Evolutionary conservation across 108 stramenopile genomes (phyloP).

Genomic region (Cyclotella distinguenda): DNA sequence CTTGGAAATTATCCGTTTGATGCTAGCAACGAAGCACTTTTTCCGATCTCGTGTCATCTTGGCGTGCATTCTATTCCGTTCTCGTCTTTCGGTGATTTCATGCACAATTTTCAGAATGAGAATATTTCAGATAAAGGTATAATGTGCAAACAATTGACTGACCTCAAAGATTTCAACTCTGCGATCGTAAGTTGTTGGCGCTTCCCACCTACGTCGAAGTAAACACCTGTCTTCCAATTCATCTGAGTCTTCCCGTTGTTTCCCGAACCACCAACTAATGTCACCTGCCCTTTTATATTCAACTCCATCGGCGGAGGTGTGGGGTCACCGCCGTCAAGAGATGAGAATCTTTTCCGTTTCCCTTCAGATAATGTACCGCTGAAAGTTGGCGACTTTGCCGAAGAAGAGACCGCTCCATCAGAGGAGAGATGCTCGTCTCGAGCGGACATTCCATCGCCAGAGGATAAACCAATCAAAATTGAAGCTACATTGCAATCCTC

Average conservation of each 20-base stretch:
- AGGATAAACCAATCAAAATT: slow-evolving; percentile 74
- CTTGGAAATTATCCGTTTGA: slow-evolving; percentile 78
- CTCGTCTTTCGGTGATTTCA: too few species aligned
- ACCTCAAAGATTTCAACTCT: slow-evolving; percentile 73
- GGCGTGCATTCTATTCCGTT: slow-evolving; percentile 95
- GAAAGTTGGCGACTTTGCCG: slow-evolving; percentile 10
- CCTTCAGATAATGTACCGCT: slow-evolving; percentile 40
- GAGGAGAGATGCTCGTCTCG: neutral
- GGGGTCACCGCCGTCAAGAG: slow-evolving; percentile 43
- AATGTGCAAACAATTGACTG: slow-evolving; percentile 20
- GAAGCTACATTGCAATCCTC: slow-evolving; percentile 86
- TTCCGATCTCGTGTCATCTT: slow-evolving; percentile 94
- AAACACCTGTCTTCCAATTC: slow-evolving; percentile 85
- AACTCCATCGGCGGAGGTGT: slow-evolving; percentile 54
- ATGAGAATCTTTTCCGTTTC: slow-evolving; percentile 70
- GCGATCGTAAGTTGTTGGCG: slow-evolving; percentile 53
- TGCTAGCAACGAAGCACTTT: slow-evolving; percentile 78
- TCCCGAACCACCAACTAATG: slow-evolving; percentile 53
- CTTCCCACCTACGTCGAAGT: slow-evolving; percentile 60
- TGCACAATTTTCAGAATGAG: too few species aligned
- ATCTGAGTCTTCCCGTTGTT: slow-evolving; percentile 60
- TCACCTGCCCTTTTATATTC: slow-evolving; percentile 60
- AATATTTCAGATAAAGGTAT: neutral
- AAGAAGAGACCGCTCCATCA: neutral
- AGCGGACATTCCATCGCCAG: slow-evolving; percentile 8